A percentile compares a stretch with the other conserved stretches of the same genome.
These are phyloP conservation scores for Phytophthora sojae DNA, from an alignment of 352 stramenopile genomes.

Conservation along the genomic window DNA sequence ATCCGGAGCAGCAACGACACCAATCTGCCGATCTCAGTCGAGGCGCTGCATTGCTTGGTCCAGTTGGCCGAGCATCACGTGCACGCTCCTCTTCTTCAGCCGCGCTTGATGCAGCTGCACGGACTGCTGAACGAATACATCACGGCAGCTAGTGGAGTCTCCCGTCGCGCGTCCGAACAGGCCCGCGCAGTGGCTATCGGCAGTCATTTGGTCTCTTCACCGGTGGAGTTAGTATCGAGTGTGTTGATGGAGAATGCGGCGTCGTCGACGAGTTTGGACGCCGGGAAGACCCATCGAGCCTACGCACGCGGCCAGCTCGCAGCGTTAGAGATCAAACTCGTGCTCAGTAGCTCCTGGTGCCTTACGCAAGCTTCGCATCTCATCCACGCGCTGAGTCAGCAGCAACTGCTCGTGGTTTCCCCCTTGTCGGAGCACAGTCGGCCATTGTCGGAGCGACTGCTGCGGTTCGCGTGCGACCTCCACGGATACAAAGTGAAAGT, in stretches of 20 bases:
- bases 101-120: constrained; percentile 24
- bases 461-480: constrained; percentile 49
- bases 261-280: constrained; percentile 3
- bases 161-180: constrained; percentile 30
- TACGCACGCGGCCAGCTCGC: constrained; percentile 21
- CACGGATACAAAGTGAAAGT: constrained; percentile 45
- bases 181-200: neutral
- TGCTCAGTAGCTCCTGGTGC: constrained; percentile 44
- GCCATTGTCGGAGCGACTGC: constrained; percentile 28
- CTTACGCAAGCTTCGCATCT: constrained; percentile 50
- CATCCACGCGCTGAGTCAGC: constrained; percentile 41
- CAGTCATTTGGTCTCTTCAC: neutral
- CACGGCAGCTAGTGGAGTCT: constrained; percentile 24
- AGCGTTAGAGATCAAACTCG: constrained; percentile 25
- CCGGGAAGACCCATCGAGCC: constrained; percentile 2
- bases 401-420: constrained; percentile 42
- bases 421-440: constrained; percentile 8
- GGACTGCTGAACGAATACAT: constrained; percentile 35
- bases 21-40: constrained; percentile 28
- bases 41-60: constrained; percentile 57
- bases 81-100: constrained; percentile 31
- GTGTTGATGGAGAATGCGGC: constrained; percentile 38
- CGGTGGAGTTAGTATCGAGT: constrained; percentile 18
- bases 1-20: constrained; percentile 36
- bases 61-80: constrained; percentile 33